Evolutionary conservation across 2,329 filamentous ascomycete genomes (phyloP).

Genomic region (Macrophomina pseudophaseolina): DNA sequence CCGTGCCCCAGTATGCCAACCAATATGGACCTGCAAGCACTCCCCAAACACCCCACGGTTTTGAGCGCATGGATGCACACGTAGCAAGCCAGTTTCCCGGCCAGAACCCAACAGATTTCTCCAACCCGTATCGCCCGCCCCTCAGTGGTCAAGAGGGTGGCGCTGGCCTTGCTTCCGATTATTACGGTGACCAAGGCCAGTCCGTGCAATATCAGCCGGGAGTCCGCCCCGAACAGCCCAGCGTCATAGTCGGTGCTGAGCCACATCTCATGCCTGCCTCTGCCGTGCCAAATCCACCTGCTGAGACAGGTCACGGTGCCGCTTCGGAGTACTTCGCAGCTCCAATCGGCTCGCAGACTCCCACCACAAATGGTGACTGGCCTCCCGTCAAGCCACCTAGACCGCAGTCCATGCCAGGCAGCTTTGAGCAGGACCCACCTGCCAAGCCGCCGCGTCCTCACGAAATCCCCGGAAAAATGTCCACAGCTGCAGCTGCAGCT

Average conservation of each 20-base stretch:
- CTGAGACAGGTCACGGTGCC: slow-evolving; percentile 65
- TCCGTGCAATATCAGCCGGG: slow-evolving; percentile 65
- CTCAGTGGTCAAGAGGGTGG: slow-evolving; percentile 39
- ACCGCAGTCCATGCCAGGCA: slow-evolving; percentile 41
- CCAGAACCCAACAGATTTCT: slow-evolving; percentile 55
- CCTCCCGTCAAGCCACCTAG: slow-evolving; percentile 41
- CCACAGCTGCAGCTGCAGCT: slow-evolving; percentile 43
- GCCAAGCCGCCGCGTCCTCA: slow-evolving; percentile 36
- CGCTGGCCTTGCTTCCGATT: slow-evolving; percentile 63
- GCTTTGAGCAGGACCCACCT: slow-evolving; percentile 41
- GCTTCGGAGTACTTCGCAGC: slow-evolving; percentile 61
- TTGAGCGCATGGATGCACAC: slow-evolving; percentile 41
- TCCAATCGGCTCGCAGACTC: background rate
- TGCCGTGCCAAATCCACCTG: slow-evolving; percentile 56
- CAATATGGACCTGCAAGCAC: slow-evolving; percentile 42
- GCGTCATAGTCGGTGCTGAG: slow-evolving; percentile 60
- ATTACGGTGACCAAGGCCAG: slow-evolving; percentile 67
- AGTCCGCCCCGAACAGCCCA: slow-evolving; percentile 58
- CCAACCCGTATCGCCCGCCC: slow-evolving; percentile 53
- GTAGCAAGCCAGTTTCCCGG: slow-evolving; percentile 64
- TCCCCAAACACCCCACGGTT: slow-evolving; percentile 35
- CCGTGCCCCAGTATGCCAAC: slow-evolving; percentile 43
- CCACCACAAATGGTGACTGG: slow-evolving; percentile 31
- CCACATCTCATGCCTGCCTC: slow-evolving; percentile 63
- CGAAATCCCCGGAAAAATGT: slow-evolving; percentile 40